A percentile compares a stretch with the other conserved stretches of the same genome.
phyloP scores from a whole-genome alignment of 2,329 filamentous ascomycete species.

The Plectosphaerella sp. region DNA sequence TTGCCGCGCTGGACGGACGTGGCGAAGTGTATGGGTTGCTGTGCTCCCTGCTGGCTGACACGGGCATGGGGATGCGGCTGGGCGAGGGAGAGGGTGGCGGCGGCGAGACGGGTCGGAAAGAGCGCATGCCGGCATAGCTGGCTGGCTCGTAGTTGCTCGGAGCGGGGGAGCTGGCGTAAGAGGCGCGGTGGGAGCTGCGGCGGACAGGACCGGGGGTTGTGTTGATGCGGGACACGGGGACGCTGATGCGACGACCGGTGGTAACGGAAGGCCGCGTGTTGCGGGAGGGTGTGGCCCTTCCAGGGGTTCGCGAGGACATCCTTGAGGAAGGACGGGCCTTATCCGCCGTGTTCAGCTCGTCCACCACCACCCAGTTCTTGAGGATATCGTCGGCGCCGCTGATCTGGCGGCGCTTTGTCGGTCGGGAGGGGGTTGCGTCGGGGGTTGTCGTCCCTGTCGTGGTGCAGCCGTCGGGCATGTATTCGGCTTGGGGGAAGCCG shows the following conservation, averaged over 20 bases:
- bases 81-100: slow-evolving; percentile 26
- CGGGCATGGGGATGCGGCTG: slow-evolving; percentile 38
- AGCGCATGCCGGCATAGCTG: slow-evolving; percentile 48
- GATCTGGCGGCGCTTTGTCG: slow-evolving; percentile 52
- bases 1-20: slow-evolving; percentile 12
- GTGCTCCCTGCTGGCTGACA: slow-evolving; percentile 12
- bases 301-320: not conserved
- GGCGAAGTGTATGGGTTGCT: slow-evolving; percentile 6
- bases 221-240: slow-evolving; percentile 31
- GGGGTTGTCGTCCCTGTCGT: slow-evolving; percentile 24
- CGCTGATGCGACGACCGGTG: slow-evolving; percentile 39
- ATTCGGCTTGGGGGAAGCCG: slow-evolving; percentile 23
- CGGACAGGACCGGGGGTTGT: slow-evolving; percentile 17
- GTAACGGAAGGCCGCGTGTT: slow-evolving; percentile 21
- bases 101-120: slow-evolving; percentile 24
- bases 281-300: slow-evolving; percentile 8
- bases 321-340: not conserved
- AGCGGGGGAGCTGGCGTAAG: slow-evolving; percentile 35
- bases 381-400: slow-evolving; percentile 51
- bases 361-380: slow-evolving; percentile 69
- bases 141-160: slow-evolving; percentile 37
- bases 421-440: slow-evolving; percentile 37
- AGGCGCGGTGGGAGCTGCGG: slow-evolving; percentile 15
- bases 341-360: slow-evolving; percentile 24
- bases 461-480: slow-evolving; percentile 22